Conservation (phyloP, 2,329 filamentous ascomycete species). For the Claviceps cyperi region DNA sequence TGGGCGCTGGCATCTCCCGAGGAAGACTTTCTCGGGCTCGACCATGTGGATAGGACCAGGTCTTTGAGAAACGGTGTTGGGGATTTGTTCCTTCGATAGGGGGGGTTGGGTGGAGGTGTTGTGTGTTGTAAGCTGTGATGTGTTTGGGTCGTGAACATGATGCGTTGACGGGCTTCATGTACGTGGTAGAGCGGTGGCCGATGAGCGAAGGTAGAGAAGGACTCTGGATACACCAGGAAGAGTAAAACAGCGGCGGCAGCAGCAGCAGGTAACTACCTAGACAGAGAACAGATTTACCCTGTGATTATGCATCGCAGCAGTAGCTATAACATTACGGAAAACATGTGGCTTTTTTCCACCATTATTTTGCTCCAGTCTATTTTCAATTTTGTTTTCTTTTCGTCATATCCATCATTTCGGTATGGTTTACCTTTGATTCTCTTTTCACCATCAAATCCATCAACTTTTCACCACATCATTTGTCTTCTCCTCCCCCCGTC, state of each 20-base stretch:
- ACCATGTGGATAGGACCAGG: slow-evolving; percentile 49
- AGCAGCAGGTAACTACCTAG: background rate
- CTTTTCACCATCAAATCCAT: no score
- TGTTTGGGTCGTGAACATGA: background rate
- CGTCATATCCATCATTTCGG: slow-evolving; percentile 21
- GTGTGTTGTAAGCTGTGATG: background rate
- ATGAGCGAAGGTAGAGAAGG: slow-evolving; percentile 4
- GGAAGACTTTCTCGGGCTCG: slow-evolving; percentile 50
- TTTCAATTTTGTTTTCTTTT: background rate
- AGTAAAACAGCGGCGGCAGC: background rate
- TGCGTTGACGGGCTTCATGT: background rate
- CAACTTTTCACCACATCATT: no score
- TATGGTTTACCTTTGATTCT: no score
- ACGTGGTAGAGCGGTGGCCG: background rate
- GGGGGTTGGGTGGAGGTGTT: slow-evolving; percentile 2
- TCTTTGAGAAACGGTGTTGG: slow-evolving; percentile 43
- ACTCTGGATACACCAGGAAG: slow-evolving; percentile 7
- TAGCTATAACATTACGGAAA: background rate
- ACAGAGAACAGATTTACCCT: background rate
- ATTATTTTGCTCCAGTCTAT: background rate
- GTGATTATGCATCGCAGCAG: background rate
- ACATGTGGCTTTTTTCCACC: slow-evolving; percentile 3
- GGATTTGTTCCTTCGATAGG: slow-evolving; percentile 43
- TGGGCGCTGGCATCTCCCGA: slow-evolving; percentile 36
- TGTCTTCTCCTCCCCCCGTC: no score